Conservation (phyloP, 768 basidiomycete genomes). For the Rubroboletus satanas region DNA sequence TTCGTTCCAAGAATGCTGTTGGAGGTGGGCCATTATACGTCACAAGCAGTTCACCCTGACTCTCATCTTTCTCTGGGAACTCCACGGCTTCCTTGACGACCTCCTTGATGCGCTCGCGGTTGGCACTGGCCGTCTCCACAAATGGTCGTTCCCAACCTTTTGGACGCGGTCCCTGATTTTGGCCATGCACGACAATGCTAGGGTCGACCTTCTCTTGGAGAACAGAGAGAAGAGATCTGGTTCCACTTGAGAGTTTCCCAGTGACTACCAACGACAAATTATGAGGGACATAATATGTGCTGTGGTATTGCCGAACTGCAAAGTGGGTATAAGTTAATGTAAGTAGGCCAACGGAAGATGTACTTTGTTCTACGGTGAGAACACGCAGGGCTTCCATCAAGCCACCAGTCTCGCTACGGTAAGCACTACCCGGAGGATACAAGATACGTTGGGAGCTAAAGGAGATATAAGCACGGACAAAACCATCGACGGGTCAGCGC, state of each 20-base stretch:
- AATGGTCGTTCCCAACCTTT: conserved; percentile 92
- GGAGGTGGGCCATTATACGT: conserved; percentile 75
- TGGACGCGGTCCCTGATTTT: conserved; percentile 67
- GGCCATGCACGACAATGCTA: conserved; percentile 68
- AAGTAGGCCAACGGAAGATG: conserved; percentile 13
- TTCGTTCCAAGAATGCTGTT: conserved; percentile 66
- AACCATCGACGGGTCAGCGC: conserved; percentile 21
- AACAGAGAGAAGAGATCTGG: conserved; percentile 70
- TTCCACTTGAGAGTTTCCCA: conserved; percentile 80
- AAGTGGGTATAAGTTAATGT: conserved; percentile 15
- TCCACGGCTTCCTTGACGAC: conserved; percentile 67
- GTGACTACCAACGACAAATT: conserved; percentile 87
- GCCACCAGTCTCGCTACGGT: conserved; percentile 96
- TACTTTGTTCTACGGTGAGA: conserved; percentile 87
- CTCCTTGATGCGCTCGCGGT: conserved; percentile 47
- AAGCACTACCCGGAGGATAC: conserved; percentile 79
- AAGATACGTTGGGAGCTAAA: conserved; percentile 72
- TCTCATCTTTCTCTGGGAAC: conserved; percentile 97
- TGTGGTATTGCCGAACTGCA: conserved; percentile 85
- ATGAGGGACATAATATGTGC: conserved; percentile 88
- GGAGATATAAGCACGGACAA: conserved; percentile 3
- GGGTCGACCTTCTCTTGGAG: conserved; percentile 84
- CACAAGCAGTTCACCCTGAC: conserved; percentile 82
- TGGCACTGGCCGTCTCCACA: conserved; percentile 77
- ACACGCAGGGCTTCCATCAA: conserved; percentile 87